Base-by-base conservation (phyloP, 75 land plant species). In the Selaginella moellendorffii region DNA sequence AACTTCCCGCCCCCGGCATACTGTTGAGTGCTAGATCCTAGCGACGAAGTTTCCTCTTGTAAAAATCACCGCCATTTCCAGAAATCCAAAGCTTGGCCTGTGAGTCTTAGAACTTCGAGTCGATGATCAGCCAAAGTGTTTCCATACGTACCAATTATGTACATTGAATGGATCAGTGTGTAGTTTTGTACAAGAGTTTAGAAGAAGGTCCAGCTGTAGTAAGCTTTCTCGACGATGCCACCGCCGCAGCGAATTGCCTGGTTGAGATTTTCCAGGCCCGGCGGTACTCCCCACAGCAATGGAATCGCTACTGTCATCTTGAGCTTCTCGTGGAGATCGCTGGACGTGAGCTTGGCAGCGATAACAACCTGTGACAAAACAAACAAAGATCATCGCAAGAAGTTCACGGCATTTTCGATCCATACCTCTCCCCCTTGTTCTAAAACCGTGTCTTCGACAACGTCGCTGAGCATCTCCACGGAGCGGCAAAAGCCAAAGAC, bases 341-440 rank as follows among this genome's bases (percentile, higher is more conserved):
- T 95, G 10, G 80, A 67, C 28, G 69, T 83, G 0, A 73, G 86
- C 77, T 92, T 92, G 52, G 82, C 90, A n/a, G 97, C 85, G 56
- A 68, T 73, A 2, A 92, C 96, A 29, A 92, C 81, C 97, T 90
- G 75, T 27, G 29, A 36, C 5, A 36, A 36, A 36, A 36, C 5
- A 36, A 36, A 36, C 46, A 36, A 36, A 36, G 14, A 5, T 36
- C 46, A 36, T 36, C n/a, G n/a, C n/a, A n/a, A n/a, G n/a, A n/a
- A n/a, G n/a, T n/a, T n/a, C n/a, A n/a, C n/a, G n/a, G n/a, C n/a
- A n/a, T n/a, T n/a, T n/a, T n/a, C n/a, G n/a, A n/a, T n/a, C n/a
- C n/a, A n/a, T 71, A 84, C 91, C 97, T 92, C 89, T 26, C 97
- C 97, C 54, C 97, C 95, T 64, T 82, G 85, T 70, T 88, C 97